Evolutionary conservation across 2,329 filamentous ascomycete genomes (phyloP).

Genomic region (Colletotrichum spaethianum): DNA sequence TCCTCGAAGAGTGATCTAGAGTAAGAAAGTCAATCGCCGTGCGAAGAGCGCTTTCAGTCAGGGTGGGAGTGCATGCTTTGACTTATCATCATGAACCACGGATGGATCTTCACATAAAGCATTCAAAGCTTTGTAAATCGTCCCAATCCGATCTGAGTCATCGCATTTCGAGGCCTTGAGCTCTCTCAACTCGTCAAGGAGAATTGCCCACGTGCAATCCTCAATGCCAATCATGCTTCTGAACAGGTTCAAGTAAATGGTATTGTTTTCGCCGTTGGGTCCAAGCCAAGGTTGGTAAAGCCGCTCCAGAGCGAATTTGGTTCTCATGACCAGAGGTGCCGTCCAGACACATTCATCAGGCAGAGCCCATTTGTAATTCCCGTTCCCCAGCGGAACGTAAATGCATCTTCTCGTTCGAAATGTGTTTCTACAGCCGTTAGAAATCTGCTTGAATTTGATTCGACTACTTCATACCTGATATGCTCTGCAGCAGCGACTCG

Average conservation of each 20-base stretch:
- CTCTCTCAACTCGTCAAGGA: slow-evolving; percentile 4
- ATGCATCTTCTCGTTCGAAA: neutral
- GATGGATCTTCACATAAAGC: neutral
- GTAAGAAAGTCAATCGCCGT: neutral
- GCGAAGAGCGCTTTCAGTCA: neutral
- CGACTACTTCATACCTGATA: neutral
- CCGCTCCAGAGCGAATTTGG: slow-evolving; percentile 14
- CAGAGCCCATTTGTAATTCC: neutral
- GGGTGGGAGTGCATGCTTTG: neutral
- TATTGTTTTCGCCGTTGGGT: neutral
- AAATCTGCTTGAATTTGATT: neutral
- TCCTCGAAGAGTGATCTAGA: slow-evolving; percentile 31
- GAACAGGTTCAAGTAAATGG: slow-evolving; percentile 11
- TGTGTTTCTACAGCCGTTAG: neutral
- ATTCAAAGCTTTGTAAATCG: slow-evolving; percentile 1
- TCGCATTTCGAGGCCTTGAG: slow-evolving; percentile 1
- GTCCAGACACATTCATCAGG: slow-evolving; percentile 15
- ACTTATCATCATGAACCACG: neutral
- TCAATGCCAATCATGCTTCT: neutral
- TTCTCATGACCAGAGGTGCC: slow-evolving; percentile 13
- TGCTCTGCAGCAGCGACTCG: slow-evolving; percentile 1
- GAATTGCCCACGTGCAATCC: neutral
- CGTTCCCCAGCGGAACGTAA: neutral
- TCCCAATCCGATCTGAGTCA: slow-evolving; percentile 3
- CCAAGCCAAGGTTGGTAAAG: slow-evolving; percentile 22